Percentiles rank a stretch among this genome's conserved stretches.
Conservation (phyloP, 345 rosid genomes). For the Eucalyptus marginata region DNA sequence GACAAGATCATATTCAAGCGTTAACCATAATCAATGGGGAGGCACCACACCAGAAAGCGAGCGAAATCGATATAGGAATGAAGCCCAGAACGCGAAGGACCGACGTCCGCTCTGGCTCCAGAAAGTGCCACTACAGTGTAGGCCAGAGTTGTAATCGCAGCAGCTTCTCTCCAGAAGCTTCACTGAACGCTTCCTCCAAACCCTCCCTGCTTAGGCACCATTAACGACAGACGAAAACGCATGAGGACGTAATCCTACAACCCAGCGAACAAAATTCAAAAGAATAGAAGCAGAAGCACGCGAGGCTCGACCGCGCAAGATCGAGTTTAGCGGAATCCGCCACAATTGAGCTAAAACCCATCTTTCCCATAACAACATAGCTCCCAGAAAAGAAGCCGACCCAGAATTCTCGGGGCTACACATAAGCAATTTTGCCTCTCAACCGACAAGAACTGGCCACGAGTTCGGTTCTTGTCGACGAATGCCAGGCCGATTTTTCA, state of each 20-base stretch:
- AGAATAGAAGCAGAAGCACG: neutral
- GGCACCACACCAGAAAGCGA: slow-evolving; percentile 29
- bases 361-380: neutral
- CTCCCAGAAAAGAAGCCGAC: neutral
- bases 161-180: slow-evolving; percentile 57
- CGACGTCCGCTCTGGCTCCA: slow-evolving; percentile 28
- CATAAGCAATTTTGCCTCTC: neutral
- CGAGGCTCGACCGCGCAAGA: neutral
- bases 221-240: neutral
- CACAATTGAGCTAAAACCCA: neutral
- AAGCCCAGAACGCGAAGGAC: slow-evolving; percentile 23
- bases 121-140: slow-evolving; percentile 17
- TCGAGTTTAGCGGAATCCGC: neutral
- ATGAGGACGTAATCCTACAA: neutral
- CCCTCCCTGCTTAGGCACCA: slow-evolving; percentile 8
- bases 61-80: neutral
- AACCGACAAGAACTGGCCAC: neutral
- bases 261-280: neutral
- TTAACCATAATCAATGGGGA: slow-evolving; percentile 84
- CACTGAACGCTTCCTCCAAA: neutral
- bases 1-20: neutral
- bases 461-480: neutral
- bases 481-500: neutral
- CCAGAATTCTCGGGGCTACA: neutral
- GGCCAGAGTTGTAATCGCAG: slow-evolving; percentile 59